phyloP scores from a whole-genome alignment of 495 filamentous ascomycete species.

The Tuber borchii region DNA sequence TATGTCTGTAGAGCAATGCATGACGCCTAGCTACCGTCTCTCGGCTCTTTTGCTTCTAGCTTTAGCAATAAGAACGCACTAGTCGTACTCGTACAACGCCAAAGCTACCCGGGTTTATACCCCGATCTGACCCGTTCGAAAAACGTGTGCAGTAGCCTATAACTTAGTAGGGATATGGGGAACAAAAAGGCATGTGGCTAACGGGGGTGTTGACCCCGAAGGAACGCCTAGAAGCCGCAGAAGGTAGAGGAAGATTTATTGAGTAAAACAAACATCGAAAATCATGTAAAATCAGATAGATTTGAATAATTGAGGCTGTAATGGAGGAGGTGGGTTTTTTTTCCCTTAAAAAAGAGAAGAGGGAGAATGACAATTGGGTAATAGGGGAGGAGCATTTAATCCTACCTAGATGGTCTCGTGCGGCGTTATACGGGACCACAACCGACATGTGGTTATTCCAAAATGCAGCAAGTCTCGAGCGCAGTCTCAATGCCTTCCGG shows the following conservation, averaged over 20 bases:
- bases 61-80: not conserved
- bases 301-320: constrained; percentile 32
- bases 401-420: constrained; percentile 54
- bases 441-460: constrained; percentile 48
- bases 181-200: not conserved
- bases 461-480: constrained; percentile 38
- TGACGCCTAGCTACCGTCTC: constrained; percentile 5
- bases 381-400: constrained; percentile 12
- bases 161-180: not conserved
- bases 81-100: not conserved
- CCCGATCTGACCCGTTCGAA: constrained; percentile 7
- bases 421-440: constrained; percentile 45
- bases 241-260: not conserved
- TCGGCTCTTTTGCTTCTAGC: constrained; percentile 18
- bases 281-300: constrained; percentile 9
- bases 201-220: not conserved
- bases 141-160: not conserved
- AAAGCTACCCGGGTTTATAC: constrained; percentile 13
- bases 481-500: not conserved
- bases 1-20: not conserved
- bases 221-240: not conserved
- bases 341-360: constrained; percentile 3
- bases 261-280: not conserved
- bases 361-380: constrained; percentile 10
- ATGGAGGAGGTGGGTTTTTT: constrained; percentile 8